Evolutionary conservation across 73 alveolate species (phyloP).

Genomic region (Tetrahymena thermophila): DNA sequence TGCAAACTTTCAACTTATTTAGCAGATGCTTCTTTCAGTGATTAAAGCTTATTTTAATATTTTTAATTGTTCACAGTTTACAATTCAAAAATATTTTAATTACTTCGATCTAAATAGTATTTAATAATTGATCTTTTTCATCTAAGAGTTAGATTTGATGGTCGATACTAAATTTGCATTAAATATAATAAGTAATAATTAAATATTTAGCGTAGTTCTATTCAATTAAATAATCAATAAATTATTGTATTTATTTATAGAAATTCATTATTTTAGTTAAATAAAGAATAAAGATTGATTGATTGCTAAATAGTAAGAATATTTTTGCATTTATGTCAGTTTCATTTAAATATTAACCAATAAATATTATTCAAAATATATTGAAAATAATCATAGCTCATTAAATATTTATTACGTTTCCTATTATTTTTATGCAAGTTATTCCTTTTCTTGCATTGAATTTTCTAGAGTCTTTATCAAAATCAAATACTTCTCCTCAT

Average conservation of each 20-base stretch:
- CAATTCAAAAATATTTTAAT: background rate
- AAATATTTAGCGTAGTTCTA: background rate
- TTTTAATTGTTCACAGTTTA: background rate
- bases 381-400: background rate
- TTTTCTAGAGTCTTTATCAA: background rate
- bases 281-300: background rate
- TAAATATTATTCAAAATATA: no score
- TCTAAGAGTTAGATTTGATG: background rate
- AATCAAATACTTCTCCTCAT: background rate
- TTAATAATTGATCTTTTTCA: background rate
- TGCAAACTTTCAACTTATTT: no score
- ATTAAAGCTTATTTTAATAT: background rate
- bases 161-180: background rate
- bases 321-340: background rate
- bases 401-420: background rate
- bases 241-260: no score
- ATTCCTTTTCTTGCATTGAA: background rate
- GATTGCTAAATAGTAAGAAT: background rate
- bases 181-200: no score
- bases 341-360: background rate
- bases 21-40: background rate
- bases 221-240: no score
- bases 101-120: background rate
- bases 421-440: background rate
- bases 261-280: no score